These are phyloP conservation scores for Mrakia blollopis DNA, from an alignment of 768 basidiomycete species.

Conservation along the genomic window DNA sequence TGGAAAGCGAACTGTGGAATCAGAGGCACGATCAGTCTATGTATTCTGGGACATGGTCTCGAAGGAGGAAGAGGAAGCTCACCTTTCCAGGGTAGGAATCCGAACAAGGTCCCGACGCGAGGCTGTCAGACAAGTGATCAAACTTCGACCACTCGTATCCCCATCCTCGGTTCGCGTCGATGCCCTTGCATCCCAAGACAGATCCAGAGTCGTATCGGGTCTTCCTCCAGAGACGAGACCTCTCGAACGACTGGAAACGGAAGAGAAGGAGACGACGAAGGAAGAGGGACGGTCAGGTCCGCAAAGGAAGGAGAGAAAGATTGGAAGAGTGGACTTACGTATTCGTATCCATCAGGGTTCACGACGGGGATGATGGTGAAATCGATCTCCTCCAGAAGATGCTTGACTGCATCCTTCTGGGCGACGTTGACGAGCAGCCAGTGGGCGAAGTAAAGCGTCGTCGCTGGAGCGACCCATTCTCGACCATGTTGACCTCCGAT, in stretches of 20 bases:
- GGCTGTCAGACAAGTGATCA: constrained; percentile 34
- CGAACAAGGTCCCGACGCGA: constrained; percentile 57
- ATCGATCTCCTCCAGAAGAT: constrained; percentile 53
- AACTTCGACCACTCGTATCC: constrained; percentile 27
- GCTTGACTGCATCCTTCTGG: constrained; percentile 49
- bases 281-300: not conserved
- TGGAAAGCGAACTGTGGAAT: constrained; percentile 53
- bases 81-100: constrained; percentile 70
- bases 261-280: not conserved
- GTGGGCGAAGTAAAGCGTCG: constrained; percentile 68
- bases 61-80: constrained; percentile 27
- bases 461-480: constrained; percentile 78
- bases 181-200: constrained; percentile 56
- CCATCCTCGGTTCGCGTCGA: constrained; percentile 77
- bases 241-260: constrained; percentile 1
- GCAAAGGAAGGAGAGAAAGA: not conserved
- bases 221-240: constrained; percentile 45
- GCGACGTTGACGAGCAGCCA: constrained; percentile 55
- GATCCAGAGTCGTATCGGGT: constrained; percentile 58
- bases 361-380: constrained; percentile 42
- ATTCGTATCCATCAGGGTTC: constrained; percentile 51
- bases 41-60: no score
- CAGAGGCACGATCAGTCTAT: not conserved
- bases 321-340: constrained; percentile 40
- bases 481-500: constrained; percentile 70